Evolutionary conservation across 495 filamentous ascomycete genomes (phyloP).

Genomic region (Chaetomium cochliodes): DNA sequence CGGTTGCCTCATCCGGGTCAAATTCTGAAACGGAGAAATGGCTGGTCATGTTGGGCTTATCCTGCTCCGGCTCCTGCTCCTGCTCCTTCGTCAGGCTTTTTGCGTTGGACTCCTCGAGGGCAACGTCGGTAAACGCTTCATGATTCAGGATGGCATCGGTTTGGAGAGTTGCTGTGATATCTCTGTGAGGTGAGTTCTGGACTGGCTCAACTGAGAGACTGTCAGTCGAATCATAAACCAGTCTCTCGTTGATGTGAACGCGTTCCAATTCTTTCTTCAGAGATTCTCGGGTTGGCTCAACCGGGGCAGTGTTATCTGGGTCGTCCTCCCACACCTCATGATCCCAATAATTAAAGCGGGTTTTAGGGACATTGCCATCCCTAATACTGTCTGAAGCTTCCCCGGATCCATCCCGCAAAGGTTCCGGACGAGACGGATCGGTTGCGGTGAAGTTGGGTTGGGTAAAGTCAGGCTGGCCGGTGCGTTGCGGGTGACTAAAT

Average conservation of each 20-base stretch:
- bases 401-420: background rate
- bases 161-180: no score
- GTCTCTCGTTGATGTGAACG: background rate
- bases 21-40: constrained; percentile 11
- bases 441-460: background rate
- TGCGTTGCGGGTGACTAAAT: background rate
- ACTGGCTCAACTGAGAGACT: no score
- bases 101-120: background rate
- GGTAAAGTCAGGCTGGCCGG: no score
- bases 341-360: no score
- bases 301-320: background rate
- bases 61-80: background rate
- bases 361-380: no score
- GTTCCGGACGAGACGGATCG: background rate
- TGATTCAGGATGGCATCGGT: background rate
- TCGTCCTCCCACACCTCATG: background rate
- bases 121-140: background rate
- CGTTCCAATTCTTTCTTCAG: background rate
- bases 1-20: constrained; percentile 1
- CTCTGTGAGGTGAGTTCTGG: no score
- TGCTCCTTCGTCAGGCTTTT: background rate
- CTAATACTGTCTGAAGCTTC: background rate
- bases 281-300: background rate
- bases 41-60: constrained; percentile 13
- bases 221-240: no score